Evolutionary conservation across 202 grass and related monocot species (phyloP).

Genomic region (Sporobolus alterniflorus): DNA sequence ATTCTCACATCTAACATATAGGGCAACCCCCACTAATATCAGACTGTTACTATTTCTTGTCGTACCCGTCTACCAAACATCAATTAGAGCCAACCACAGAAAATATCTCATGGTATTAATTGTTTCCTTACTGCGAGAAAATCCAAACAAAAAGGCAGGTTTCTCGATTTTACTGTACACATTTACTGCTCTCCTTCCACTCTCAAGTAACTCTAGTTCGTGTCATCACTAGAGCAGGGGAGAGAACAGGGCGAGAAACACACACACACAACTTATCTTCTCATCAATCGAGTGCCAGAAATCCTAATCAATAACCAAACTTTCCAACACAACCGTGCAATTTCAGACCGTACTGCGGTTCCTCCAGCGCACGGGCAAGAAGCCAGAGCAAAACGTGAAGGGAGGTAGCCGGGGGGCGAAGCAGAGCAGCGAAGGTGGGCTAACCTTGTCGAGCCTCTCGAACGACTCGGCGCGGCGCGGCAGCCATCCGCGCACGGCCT

Average conservation of each 20-base stretch:
- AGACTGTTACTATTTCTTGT: conserved; percentile 32
- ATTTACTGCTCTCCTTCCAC: background rate
- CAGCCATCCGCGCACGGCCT: conserved; percentile 94
- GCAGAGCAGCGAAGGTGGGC: background rate
- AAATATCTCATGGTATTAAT: conserved; percentile 1
- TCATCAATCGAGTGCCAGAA: background rate
- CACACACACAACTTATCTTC: background rate
- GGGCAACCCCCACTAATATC: conserved; percentile 28
- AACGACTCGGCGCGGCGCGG: conserved; percentile 96
- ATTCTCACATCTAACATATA: conserved; percentile 38
- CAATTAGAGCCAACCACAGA: background rate
- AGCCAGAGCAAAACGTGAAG: conserved; percentile 22
- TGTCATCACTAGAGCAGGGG: background rate
- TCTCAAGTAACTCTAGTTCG: background rate
- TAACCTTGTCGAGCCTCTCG: conserved; percentile 99
- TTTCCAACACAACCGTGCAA: too few species aligned
- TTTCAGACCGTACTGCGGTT: background rate
- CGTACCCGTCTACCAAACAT: background rate
- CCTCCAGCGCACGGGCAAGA: conserved; percentile 14
- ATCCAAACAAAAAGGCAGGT: conserved; percentile 12
- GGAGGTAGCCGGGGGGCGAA: background rate
- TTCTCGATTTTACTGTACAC: conserved; percentile 5
- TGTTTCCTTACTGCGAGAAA: background rate
- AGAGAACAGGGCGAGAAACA: background rate
- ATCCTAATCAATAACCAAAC: background rate